phyloP scores from a whole-genome alignment of 2,329 filamentous ascomycete genomes.

The Aspergillus oerlinghausenensis region DNA sequence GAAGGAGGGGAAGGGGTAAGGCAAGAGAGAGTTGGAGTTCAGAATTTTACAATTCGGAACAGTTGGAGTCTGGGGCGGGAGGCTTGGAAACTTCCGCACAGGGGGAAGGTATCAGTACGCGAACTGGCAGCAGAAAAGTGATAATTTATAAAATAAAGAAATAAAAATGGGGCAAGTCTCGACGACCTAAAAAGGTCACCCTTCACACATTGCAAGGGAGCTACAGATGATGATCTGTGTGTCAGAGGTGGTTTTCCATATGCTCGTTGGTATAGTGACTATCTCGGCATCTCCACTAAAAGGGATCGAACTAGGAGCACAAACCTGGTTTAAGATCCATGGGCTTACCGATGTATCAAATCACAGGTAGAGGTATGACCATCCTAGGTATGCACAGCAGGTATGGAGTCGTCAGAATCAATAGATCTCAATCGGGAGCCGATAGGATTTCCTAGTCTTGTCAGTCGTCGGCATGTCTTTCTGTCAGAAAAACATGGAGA shows the following conservation, averaged over 20 bases:
- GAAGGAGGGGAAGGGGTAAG: constrained; percentile 3
- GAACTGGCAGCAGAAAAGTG: background rate
- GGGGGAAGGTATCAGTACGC: background rate
- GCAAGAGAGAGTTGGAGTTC: background rate
- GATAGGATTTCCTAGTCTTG: too few relatives aligned
- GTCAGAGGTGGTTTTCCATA: background rate
- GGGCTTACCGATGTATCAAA: background rate
- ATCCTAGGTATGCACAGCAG: background rate
- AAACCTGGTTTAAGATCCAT: background rate
- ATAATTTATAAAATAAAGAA: background rate
- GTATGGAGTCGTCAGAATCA: too few relatives aligned
- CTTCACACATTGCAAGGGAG: background rate
- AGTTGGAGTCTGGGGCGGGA: background rate
- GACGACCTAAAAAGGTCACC: background rate
- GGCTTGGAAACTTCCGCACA: background rate
- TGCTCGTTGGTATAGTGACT: background rate
- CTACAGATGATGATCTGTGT: background rate
- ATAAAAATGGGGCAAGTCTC: background rate
- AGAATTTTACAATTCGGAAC: background rate
- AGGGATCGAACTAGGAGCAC: background rate
- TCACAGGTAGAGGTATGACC: background rate
- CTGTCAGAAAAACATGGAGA: background rate
- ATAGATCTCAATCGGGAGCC: too few relatives aligned
- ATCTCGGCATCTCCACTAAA: background rate
- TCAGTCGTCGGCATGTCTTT: background rate